phyloP scores from a whole-genome alignment of 352 stramenopile genomes.

The Phytopythium ostracodes region DNA sequence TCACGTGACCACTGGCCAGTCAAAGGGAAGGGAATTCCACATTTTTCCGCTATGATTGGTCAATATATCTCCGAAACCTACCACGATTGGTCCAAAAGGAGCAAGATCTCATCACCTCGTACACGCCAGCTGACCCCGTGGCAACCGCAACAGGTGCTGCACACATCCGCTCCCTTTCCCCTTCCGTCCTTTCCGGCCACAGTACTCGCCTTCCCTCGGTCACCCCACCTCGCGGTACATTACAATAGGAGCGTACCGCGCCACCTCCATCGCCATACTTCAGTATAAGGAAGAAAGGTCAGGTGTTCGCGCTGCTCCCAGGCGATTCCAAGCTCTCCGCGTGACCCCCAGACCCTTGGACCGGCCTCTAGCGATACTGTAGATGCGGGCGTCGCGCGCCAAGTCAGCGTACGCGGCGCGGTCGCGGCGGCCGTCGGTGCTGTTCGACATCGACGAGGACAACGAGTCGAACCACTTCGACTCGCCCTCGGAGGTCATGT shows the following conservation, averaged over 20 bases:
- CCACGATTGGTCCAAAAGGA: background rate
- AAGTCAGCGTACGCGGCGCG: constrained; percentile 19
- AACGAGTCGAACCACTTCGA: constrained; percentile 14
- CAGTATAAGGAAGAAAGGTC: background rate
- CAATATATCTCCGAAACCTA: background rate
- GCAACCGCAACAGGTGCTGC: constrained; percentile 1
- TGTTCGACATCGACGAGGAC: constrained; percentile 46
- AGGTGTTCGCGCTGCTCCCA: too few species aligned
- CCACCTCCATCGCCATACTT: background rate
- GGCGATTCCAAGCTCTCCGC: too few species aligned
- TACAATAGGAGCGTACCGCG: background rate
- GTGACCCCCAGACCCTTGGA: too few species aligned
- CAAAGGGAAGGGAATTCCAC: too few species aligned
- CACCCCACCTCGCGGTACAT: background rate
- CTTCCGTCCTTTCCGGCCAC: background rate
- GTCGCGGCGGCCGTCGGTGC: constrained; percentile 24
- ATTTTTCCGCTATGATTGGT: background rate
- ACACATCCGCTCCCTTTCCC: background rate
- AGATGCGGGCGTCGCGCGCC: constrained; percentile 21
- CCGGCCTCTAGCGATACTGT: too few species aligned
- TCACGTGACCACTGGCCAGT: background rate
- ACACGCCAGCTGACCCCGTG: background rate
- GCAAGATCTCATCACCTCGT: background rate
- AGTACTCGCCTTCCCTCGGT: background rate
- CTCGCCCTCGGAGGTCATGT: constrained; percentile 13